Conservation (phyloP, 169 alveolate species). For the Plasmodium malariae region DNA sequence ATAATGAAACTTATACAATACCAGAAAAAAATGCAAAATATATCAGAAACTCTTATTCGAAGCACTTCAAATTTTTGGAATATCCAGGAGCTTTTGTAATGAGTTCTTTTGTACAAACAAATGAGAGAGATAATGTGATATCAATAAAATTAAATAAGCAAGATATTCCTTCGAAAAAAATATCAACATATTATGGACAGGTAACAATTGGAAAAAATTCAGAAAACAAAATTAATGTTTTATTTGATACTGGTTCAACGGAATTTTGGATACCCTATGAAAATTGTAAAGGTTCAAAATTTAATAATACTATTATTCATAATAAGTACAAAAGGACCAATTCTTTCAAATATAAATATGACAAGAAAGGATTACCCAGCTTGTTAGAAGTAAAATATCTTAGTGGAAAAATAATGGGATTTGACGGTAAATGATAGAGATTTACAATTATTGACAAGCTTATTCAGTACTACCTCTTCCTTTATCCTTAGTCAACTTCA, state of each 20-base stretch:
- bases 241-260: constrained; percentile 88
- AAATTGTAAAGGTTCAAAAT: constrained; percentile 36
- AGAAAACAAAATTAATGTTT: constrained; percentile 79
- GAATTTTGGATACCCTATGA: constrained; percentile 86
- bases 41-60: background rate
- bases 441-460: too few relatives aligned
- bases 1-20: background rate
- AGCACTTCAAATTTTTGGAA: background rate
- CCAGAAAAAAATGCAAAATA: background rate
- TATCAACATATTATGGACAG: constrained; percentile 74
- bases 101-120: background rate
- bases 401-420: constrained; percentile 64
- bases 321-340: constrained; percentile 49
- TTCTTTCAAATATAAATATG: constrained; percentile 60
- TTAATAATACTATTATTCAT: constrained; percentile 31
- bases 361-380: constrained; percentile 56
- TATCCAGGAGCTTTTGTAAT: background rate
- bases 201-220: constrained; percentile 69
- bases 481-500: too few relatives aligned
- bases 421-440: constrained; percentile 51
- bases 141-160: constrained; percentile 60
- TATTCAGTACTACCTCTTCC: background rate
- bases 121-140: constrained; percentile 22
- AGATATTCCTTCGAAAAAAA: constrained; percentile 36
- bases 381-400: constrained; percentile 46